Base-by-base conservation (phyloP, 2,329 filamentous ascomycete genomes). In the Fusarium nygamai region DNA sequence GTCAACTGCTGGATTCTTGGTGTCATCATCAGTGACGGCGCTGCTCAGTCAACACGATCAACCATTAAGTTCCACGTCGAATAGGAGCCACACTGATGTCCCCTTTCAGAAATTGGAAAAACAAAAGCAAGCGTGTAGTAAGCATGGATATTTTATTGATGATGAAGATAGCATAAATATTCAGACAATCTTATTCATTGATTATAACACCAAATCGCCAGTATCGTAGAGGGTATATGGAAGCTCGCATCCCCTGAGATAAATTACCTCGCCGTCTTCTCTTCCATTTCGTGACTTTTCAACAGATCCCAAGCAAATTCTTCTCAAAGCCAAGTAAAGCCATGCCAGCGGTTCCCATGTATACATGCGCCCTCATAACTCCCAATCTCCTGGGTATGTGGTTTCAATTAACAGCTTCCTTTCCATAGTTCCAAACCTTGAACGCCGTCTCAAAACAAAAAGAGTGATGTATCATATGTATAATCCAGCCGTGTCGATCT, bases 1-100 rank as follows among this genome's bases (percentile, higher is more conserved):
- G 89, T 95, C 22, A 98, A 99, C 81, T 92, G 91, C 76, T 97
- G 94, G 91, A 94, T 98, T 62, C 81, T 99, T 44, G 93, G 94
- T 0, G 85, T 97, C 53, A 91, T 98, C 48, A 88, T 98, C 12
- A 81, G 81, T 5, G 96, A 98, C 82, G 86, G 86, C 7, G 82
- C 72, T 16, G 38, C 33, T 36, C 51, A 57, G 33, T 51, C 62
- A 24, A 60, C 44, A 10, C 36, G 43, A 17, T 54, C 66, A 11
- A 60, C 41, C 8, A 58, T 69, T 36, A 80, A 80, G 48, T 53
- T 61, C 19, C 79, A 78, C 58, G 36, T 72, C 36, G 73, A 78
- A 58, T 79, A 77, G 54, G 36, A 13, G n/a, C 19, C 9, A n/a
- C 3, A 24, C 11, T 8, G 11, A 13, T 31, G 34, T 17, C 16